Percentiles rank a stretch among this genome's conserved stretches.
These are phyloP conservation scores for Termitomyces sp. DNA, from an alignment of 1,284 basidiomycete genomes.

Conservation along the genomic window DNA sequence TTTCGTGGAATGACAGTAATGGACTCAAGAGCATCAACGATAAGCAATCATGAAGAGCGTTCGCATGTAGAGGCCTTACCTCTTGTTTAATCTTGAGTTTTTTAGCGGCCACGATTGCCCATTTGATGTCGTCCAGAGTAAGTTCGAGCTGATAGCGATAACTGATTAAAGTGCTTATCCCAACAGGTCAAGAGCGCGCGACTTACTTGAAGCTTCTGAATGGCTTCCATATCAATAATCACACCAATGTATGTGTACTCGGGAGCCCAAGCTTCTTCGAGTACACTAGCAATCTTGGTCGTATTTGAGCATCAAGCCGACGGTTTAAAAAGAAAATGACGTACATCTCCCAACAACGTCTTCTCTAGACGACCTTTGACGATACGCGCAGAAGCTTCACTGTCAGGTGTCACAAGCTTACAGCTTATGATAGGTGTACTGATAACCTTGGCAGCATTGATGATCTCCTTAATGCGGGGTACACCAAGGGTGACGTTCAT, in stretches of 20 bases:
- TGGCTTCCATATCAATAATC: slow-evolving; percentile 87
- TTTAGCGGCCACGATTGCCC: slow-evolving; percentile 81
- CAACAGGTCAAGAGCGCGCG: background rate
- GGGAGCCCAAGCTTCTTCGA: slow-evolving; percentile 95
- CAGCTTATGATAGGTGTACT: slow-evolving; percentile 99
- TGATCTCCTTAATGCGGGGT: slow-evolving; percentile 99
- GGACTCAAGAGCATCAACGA: slow-evolving; percentile 37
- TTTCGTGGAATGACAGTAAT: slow-evolving; percentile 73
- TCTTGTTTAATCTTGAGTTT: slow-evolving; percentile 94
- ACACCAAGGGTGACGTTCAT: slow-evolving; percentile 99
- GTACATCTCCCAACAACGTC: slow-evolving; percentile 89
- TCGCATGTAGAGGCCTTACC: slow-evolving; percentile 30
- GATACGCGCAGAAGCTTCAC: slow-evolving; percentile 90
- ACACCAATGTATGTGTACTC: slow-evolving; percentile 92
- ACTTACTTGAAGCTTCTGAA: slow-evolving; percentile 82
- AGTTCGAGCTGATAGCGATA: slow-evolving; percentile 72
- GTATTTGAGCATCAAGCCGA: background rate
- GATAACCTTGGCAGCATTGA: slow-evolving; percentile 96
- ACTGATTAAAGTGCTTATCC: slow-evolving; percentile 6
- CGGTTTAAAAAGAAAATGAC: slow-evolving; percentile 24
- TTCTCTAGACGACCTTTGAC: slow-evolving; percentile 97
- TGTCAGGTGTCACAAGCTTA: slow-evolving; percentile 81
- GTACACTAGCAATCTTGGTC: slow-evolving; percentile 79
- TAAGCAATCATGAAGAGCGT: background rate
- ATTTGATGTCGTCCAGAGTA: slow-evolving; percentile 89